Percentiles rank a stretch among this genome's conserved stretches.
Evolutionary conservation across 345 rosid genomes (phyloP).

Genomic region (Citrus cavaleriei): DNA sequence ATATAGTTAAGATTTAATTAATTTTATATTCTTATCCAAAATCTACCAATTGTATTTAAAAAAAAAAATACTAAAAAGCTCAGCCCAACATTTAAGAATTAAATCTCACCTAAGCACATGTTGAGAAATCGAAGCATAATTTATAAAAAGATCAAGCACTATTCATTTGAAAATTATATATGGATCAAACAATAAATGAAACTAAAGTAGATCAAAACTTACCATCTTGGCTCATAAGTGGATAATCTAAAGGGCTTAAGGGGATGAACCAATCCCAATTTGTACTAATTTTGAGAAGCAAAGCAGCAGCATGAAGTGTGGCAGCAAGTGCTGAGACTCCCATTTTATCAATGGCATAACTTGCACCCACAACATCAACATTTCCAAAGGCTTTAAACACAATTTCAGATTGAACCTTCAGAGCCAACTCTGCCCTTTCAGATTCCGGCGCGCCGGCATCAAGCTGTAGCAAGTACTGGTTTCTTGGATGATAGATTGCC

Average conservation of each 20-base stretch:
- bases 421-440: constrained; percentile 19
- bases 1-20: too few relatives aligned
- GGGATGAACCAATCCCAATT: constrained; percentile 43
- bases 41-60: too few relatives aligned
- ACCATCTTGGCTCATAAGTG: constrained; percentile 34
- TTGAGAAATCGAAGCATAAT: too few relatives aligned
- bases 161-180: too few relatives aligned
- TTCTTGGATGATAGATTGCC: constrained; percentile 40
- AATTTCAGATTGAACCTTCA: constrained; percentile 15
- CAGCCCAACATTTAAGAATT: too few relatives aligned
- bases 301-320: constrained; percentile 33
- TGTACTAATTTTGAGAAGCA: constrained; percentile 28
- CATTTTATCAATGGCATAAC: constrained; percentile 22
- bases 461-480: constrained; percentile 31
- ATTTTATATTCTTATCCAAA: too few relatives aligned
- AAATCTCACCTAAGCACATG: too few relatives aligned
- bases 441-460: constrained; percentile 21
- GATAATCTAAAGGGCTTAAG: constrained; percentile 33
- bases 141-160: too few relatives aligned
- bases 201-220: neutral
- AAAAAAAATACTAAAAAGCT: too few relatives aligned
- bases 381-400: constrained; percentile 24
- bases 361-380: constrained; percentile 36
- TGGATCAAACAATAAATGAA: neutral
- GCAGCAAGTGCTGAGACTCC: constrained; percentile 38